Conservation (phyloP, 805 yeast species). For the Candida sakaeoensis region DNA sequence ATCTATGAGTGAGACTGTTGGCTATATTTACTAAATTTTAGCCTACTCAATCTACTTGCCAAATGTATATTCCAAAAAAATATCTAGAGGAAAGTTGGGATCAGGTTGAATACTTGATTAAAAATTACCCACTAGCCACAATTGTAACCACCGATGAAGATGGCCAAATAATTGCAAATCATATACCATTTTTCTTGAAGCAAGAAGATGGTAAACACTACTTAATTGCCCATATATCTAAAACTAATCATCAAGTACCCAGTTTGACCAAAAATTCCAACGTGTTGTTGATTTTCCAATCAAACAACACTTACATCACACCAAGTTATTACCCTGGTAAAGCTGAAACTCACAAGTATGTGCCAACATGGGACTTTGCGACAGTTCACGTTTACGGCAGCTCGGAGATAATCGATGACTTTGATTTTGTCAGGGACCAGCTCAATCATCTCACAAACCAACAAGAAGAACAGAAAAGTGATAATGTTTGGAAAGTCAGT, state of each 20-base stretch:
- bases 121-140: constrained; percentile 49
- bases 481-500: constrained; percentile 47
- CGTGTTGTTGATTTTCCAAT: constrained; percentile 50
- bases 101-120: constrained; percentile 39
- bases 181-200: constrained; percentile 50
- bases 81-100: constrained; percentile 32
- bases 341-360: constrained; percentile 53
- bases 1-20: background rate
- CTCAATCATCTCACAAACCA: constrained; percentile 42
- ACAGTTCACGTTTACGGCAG: constrained; percentile 54
- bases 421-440: constrained; percentile 43
- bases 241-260: constrained; percentile 47
- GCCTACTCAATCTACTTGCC: too few relatives aligned
- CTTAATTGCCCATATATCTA: constrained; percentile 55
- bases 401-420: constrained; percentile 42
- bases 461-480: constrained; percentile 40
- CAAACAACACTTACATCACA: constrained; percentile 49
- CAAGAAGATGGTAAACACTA: constrained; percentile 33
- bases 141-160: constrained; percentile 39
- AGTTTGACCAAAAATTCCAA: constrained; percentile 34
- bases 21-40: background rate
- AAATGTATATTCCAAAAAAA: constrained; percentile 38
- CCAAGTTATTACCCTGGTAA: constrained; percentile 61
- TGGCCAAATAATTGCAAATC: constrained; percentile 48
- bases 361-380: constrained; percentile 71